Base-by-base conservation (phyloP, 768 basidiomycete species). In the Amanita muscaria region DNA sequence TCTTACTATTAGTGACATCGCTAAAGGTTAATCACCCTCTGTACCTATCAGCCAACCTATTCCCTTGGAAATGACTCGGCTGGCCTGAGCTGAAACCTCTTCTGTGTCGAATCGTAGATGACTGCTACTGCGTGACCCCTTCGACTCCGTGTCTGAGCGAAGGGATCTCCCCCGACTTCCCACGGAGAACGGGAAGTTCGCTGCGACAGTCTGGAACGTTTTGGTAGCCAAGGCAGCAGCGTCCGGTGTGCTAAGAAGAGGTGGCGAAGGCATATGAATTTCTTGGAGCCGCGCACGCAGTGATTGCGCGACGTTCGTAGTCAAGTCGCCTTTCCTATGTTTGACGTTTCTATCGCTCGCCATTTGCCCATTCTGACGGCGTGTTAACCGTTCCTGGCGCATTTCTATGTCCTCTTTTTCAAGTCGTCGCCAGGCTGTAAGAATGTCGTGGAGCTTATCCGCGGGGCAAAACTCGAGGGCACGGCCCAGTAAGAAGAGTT, bases 1-100 rank as follows among this genome's bases (percentile, higher is more conserved):
- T 12, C 29, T 40, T n/a, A 31, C 39, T 31, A 23, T 22, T 29
- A 36, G 9, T 36, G n/a, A 6, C 36, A 29, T 5, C 31, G 22
- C 12, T 16, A 29, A 34, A 37, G 21, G n/a, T 44, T 57, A 58
- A 50, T 52, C 51, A 52, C 65, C 59, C 38, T 80, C 83, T 10
- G 80, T 86, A 32, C 94, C 94, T 46, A 98, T 80, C 22, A 98
- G 69, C 94, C 94, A 98, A 22, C 93, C 93, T 42, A 98, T 88
- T 6, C 94, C 94, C 56, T 84, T 83, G 29, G 88, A 86, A 32
- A 98, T 61, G 3, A 80, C 88, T 24, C 82, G 73, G 39, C 79
- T 77, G 2, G 89, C 89, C 53, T 83, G 80, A n/a, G 74, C 60
- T 15, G 81, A 77, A 32, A 86, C 79, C 42, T 84, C 83, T 14